Conservation (phyloP, 2,329 filamentous ascomycete species). For the Colletotrichum noveboracense region DNA sequence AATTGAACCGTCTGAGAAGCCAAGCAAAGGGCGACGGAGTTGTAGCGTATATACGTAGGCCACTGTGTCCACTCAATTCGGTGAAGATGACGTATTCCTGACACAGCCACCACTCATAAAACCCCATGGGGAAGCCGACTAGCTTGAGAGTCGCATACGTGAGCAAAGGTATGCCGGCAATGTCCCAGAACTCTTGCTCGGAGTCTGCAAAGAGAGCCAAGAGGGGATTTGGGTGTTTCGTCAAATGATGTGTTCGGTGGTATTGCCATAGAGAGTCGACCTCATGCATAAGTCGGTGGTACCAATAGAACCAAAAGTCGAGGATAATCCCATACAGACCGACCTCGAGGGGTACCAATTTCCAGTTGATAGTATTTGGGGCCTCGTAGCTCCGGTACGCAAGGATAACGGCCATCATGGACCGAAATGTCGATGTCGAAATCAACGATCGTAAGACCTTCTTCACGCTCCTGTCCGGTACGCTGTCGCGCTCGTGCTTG, state of each 20-base stretch:
- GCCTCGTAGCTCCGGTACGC: conserved; percentile 28
- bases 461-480: conserved; percentile 42
- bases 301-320: conserved; percentile 51
- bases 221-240: conserved; percentile 48
- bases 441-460: conserved; percentile 37
- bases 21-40: conserved; percentile 38
- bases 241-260: conserved; percentile 50
- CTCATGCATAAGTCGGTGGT: conserved; percentile 48
- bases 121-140: conserved; percentile 45
- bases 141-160: conserved; percentile 39
- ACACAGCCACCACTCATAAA: conserved; percentile 53
- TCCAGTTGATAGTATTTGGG: conserved; percentile 33
- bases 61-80: conserved; percentile 43
- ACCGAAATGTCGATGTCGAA: conserved; percentile 36
- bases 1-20: conserved; percentile 34
- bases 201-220: conserved; percentile 45
- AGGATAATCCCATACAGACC: conserved; percentile 46
- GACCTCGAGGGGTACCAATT: conserved; percentile 41
- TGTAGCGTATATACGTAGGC: conserved; percentile 39
- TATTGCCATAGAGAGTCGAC: conserved; percentile 43
- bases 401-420: conserved; percentile 37
- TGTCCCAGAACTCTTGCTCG: conserved; percentile 48
- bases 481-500: conserved; percentile 44
- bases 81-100: conserved; percentile 47
- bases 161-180: conserved; percentile 43